These are phyloP conservation scores for Hypericum androsaemum DNA, from an alignment of 345 rosid species.

Conservation along the genomic window DNA sequence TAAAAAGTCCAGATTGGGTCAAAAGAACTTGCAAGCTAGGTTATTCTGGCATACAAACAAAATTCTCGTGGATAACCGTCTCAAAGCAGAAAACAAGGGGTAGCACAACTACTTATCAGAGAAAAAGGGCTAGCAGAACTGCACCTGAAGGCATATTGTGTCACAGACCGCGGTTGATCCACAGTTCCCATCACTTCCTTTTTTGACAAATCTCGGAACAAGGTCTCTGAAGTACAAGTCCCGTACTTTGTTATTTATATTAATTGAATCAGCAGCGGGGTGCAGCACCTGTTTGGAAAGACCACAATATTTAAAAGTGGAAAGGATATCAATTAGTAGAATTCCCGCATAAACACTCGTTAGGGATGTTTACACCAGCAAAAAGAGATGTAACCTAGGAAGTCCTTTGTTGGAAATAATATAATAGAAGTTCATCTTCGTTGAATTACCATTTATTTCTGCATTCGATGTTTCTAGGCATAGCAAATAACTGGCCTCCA, in stretches of 20 bases:
- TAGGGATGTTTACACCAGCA: too few relatives aligned
- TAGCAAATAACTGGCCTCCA: too few relatives aligned
- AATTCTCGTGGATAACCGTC: too few relatives aligned
- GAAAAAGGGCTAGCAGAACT: background rate
- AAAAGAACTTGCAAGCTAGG: too few relatives aligned
- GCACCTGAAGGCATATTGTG: constrained; percentile 76
- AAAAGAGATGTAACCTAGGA: too few relatives aligned
- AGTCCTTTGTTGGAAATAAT: too few relatives aligned
- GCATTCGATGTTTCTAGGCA: too few relatives aligned
- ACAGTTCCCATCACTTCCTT: constrained; percentile 85
- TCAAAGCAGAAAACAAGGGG: background rate
- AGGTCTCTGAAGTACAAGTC: constrained; percentile 75
- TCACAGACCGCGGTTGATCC: constrained; percentile 96
- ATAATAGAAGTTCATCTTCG: too few relatives aligned
- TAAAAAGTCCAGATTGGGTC: background rate
- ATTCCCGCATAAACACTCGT: background rate
- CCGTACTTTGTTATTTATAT: constrained; percentile 72
- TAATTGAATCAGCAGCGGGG: constrained; percentile 57
- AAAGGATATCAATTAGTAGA: background rate
- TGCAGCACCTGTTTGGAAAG: constrained; percentile 51
- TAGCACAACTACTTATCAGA: background rate
- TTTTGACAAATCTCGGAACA: constrained; percentile 60
- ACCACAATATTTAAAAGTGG: background rate
- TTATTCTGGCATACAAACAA: too few relatives aligned
- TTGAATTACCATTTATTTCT: too few relatives aligned